These are phyloP conservation scores for Gynochthodes officinalis DNA, from an alignment of 257 asterid species.

Conservation along the genomic window DNA sequence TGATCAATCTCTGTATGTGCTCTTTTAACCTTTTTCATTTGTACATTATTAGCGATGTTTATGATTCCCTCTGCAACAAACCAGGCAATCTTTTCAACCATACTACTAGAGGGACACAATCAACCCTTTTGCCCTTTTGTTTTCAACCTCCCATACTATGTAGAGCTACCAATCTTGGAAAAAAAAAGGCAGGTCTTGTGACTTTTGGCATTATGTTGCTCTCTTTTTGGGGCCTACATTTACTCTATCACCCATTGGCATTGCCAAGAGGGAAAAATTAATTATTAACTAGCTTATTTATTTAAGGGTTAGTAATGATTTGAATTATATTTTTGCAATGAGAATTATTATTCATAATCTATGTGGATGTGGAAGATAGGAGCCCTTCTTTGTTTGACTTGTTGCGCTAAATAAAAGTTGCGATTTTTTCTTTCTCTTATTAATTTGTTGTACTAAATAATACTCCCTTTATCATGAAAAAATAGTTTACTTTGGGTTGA, in stretches of 20 bases:
- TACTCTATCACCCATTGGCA: no score
- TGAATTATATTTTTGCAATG: no score
- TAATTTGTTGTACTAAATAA: no score
- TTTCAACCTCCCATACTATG: conserved; percentile 1
- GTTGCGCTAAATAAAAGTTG: no score
- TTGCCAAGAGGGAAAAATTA: no score
- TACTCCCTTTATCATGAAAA: no score
- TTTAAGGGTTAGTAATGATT: neutral
- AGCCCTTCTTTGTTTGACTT: no score
- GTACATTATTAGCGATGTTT: conserved; percentile 17
- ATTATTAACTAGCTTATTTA: neutral
- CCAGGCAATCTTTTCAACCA: neutral
- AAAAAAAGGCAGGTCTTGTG: neutral
- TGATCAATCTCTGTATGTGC: neutral
- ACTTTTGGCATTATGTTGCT: conserved; percentile 11
- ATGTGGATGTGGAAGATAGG: no score
- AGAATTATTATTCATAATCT: no score
- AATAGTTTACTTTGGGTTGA: no score
- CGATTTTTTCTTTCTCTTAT: no score
- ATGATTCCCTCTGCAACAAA: conserved; percentile 19
- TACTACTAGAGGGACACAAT: no score
- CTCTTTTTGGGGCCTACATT: neutral
- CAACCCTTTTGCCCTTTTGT: neutral
- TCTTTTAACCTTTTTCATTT: conserved; percentile 27
- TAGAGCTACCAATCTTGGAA: neutral